Evolutionary conservation across 2,329 filamentous ascomycete genomes (phyloP).

Genomic region (Penicillium frequentans): DNA sequence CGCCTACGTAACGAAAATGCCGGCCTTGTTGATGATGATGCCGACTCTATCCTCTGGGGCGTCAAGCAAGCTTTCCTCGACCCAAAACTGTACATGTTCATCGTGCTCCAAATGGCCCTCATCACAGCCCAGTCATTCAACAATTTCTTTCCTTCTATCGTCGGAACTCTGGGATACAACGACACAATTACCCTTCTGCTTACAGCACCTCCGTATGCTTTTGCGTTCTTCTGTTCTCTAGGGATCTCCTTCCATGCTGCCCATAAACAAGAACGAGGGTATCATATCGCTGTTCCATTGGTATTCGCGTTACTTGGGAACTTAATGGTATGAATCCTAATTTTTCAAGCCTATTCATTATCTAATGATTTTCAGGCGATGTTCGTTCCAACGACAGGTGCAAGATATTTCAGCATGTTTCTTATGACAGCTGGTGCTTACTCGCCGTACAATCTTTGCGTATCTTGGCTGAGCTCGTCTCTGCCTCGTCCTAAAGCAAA

Average conservation of each 20-base stretch:
- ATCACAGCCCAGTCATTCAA: constrained; percentile 35
- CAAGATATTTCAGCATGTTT: constrained; percentile 16
- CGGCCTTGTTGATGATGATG: constrained; percentile 23
- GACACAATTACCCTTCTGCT: constrained; percentile 22
- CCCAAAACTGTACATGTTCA: constrained; percentile 27
- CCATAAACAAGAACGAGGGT: constrained; percentile 21
- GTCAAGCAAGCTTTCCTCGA: constrained; percentile 19
- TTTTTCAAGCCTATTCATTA: neutral
- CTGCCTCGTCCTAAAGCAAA: constrained; percentile 24
- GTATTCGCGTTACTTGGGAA: constrained; percentile 15
- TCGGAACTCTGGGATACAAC: constrained; percentile 9
- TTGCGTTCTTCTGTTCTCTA: constrained; percentile 14
- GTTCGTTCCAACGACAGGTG: constrained; percentile 12
- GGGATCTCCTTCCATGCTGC: constrained; percentile 22
- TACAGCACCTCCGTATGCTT: constrained; percentile 22
- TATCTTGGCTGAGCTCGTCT: constrained; percentile 20
- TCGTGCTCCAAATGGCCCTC: constrained; percentile 24
- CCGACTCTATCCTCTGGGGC: constrained; percentile 16
- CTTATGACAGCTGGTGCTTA: constrained; percentile 16
- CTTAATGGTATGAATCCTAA: constrained; percentile 4
- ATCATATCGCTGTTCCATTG: constrained; percentile 22
- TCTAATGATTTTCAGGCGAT: constrained; percentile 5
- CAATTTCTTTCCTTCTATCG: constrained; percentile 35
- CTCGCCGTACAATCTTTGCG: constrained; percentile 15
- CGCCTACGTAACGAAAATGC: constrained; percentile 27